These are phyloP conservation scores for Lineolata rhizophorae DNA, from an alignment of 495 filamentous ascomycete species.

Conservation along the genomic window DNA sequence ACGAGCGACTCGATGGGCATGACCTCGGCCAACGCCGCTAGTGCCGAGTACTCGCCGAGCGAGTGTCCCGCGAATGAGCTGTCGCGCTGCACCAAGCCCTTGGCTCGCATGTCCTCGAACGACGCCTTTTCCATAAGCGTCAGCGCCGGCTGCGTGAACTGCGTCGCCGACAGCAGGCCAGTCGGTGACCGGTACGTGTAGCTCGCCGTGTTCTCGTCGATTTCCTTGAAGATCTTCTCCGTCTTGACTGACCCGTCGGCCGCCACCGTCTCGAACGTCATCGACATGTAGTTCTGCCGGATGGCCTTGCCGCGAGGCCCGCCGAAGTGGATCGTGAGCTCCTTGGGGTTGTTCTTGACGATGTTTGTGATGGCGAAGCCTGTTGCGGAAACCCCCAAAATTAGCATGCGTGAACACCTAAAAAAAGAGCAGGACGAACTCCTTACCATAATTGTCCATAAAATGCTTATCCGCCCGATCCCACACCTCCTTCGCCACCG, in stretches of 20 bases:
- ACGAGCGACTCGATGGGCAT: conserved; percentile 98
- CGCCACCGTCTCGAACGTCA: conserved; percentile 95
- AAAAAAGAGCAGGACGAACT: conserved; percentile 1
- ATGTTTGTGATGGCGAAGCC: conserved; percentile 94
- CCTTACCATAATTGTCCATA: conserved; percentile 88
- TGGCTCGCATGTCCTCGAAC: conserved; percentile 96
- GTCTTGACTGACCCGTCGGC: conserved; percentile 84
- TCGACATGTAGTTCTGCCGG: conserved; percentile 96
- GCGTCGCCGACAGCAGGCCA: conserved; percentile 87
- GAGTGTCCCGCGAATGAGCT: conserved; percentile 97
- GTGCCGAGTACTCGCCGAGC: conserved; percentile 90
- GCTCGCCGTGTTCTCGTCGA: conserved; percentile 71
- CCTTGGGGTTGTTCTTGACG: conserved; percentile 97
- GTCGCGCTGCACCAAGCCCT: conserved; percentile 86
- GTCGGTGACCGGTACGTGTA: conserved; percentile 95
- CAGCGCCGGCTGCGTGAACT: conserved; percentile 93
- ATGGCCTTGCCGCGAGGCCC: conserved; percentile 93
- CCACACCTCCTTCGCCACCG: conserved; percentile 93
- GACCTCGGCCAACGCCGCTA: conserved; percentile 91
- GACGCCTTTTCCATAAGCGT: conserved; percentile 99
- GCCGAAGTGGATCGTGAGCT: conserved; percentile 96
- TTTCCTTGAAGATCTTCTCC: conserved; percentile 98
- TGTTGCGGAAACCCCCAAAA: no score
- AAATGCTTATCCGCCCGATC: conserved; percentile 95
- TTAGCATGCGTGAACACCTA: conserved; percentile 20